Conservation (phyloP, 2,329 filamentous ascomycete species). For the Cladosporium cucumerinum region DNA sequence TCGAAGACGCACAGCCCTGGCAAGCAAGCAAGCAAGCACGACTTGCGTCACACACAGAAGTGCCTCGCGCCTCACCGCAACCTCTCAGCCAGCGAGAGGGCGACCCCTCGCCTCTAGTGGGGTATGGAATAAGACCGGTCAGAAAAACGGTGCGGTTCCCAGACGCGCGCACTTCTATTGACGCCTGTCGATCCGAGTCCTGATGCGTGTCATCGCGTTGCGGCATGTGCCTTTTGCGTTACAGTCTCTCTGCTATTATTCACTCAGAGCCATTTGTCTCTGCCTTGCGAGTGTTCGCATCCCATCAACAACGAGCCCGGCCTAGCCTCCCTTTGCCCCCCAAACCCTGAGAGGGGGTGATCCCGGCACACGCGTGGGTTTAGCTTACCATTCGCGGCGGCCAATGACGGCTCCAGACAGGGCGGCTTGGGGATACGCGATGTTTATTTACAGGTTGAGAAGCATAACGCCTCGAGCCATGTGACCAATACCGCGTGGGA, state of each 20-base stretch:
- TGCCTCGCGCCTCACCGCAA: slow-evolving; percentile 1
- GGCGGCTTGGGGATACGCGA: background rate
- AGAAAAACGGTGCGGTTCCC: background rate
- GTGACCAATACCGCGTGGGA: background rate
- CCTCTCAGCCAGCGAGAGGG: background rate
- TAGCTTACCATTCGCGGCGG: slow-evolving; percentile 2
- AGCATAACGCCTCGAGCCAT: slow-evolving; percentile 1
- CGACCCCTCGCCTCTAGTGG: background rate
- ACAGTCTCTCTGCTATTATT: background rate
- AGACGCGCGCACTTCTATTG: background rate
- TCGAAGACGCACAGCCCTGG: background rate
- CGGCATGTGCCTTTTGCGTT: background rate
- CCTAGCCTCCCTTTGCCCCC: background rate
- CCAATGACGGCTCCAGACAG: slow-evolving; percentile 6
- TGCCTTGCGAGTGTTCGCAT: background rate
- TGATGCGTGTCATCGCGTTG: background rate
- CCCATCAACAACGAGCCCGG: background rate
- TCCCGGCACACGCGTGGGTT: slow-evolving; percentile 5
- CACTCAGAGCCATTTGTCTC: background rate
- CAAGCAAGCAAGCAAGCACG: background rate
- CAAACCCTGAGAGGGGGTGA: background rate
- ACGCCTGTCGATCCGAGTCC: background rate
- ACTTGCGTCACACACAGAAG: background rate
- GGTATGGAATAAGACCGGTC: background rate
- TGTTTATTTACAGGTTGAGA: slow-evolving; percentile 5